Evolutionary conservation across 345 rosid genomes (phyloP).

Genomic region (Cochlearia excelsa): DNA sequence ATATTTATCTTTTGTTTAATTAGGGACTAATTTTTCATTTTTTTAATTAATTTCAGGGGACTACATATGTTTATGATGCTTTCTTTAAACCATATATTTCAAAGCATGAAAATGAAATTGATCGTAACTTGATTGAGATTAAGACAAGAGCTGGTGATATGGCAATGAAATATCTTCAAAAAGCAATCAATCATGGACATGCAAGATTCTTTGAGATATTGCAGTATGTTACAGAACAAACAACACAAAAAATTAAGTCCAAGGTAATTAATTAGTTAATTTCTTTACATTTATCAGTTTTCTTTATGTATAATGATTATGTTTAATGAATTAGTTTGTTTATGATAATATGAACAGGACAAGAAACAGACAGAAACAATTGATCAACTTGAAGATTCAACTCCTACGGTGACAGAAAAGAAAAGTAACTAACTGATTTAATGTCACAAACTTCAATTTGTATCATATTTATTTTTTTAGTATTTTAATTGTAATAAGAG

Average conservation of each 20-base stretch:
- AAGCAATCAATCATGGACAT: conserved; percentile 50
- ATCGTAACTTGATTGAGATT: conserved; percentile 48
- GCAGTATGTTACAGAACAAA: conserved; percentile 45
- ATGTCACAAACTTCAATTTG: too few species aligned
- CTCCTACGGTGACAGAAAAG: too few species aligned
- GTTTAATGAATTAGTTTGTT: too few species aligned
- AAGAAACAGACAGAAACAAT: too few species aligned
- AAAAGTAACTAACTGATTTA: too few species aligned
- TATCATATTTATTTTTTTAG: too few species aligned
- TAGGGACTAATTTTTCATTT: too few species aligned
- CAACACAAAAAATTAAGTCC: conserved; percentile 32
- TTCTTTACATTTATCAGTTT: too few species aligned
- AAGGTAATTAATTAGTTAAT: conserved; percentile 42
- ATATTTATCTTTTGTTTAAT: background rate
- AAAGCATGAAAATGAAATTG: conserved; percentile 61
- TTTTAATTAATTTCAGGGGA: conserved; percentile 42
- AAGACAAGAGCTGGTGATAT: conserved; percentile 47
- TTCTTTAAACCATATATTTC: conserved; percentile 46
- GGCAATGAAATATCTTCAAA: conserved; percentile 42
- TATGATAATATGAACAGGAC: too few species aligned
- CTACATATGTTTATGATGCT: conserved; percentile 49
- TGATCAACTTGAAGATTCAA: too few species aligned
- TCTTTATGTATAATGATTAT: too few species aligned
- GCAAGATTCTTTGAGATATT: conserved; percentile 46
- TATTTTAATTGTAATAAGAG: too few species aligned